These are phyloP conservation scores for Arabis alpina DNA, from an alignment of 345 rosid species.

Conservation along the genomic window DNA sequence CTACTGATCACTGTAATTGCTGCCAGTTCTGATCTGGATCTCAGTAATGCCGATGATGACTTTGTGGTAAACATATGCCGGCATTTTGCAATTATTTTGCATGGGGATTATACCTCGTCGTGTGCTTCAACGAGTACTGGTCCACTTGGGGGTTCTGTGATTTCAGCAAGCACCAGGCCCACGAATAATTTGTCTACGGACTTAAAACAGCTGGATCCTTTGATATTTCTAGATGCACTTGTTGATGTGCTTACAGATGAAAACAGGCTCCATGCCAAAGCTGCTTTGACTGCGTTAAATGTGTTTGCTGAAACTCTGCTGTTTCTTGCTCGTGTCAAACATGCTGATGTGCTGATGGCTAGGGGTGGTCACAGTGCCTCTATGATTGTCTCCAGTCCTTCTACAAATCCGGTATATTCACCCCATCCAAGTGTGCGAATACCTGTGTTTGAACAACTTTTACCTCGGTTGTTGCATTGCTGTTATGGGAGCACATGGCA, in stretches of 20 bases:
- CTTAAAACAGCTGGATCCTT: conserved; percentile 88
- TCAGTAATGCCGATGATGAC: conserved; percentile 72
- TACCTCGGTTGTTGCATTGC: conserved; percentile 95
- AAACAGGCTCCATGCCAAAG: conserved; percentile 85
- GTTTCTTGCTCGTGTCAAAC: conserved; percentile 87
- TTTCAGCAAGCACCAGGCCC: conserved; percentile 67
- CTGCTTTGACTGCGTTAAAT: conserved; percentile 82
- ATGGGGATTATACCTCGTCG: conserved; percentile 59
- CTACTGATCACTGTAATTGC: conserved; percentile 80
- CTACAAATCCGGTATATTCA: conserved; percentile 93
- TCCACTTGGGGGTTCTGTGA: conserved; percentile 53
- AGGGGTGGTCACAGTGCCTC: conserved; percentile 88
- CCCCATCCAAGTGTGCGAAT: conserved; percentile 86
- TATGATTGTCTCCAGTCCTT: conserved; percentile 97
- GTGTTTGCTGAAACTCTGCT: conserved; percentile 86
- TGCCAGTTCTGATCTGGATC: conserved; percentile 80
- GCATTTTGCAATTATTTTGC: conserved; percentile 94
- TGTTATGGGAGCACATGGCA: conserved; percentile 98
- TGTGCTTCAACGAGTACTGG: conserved; percentile 55
- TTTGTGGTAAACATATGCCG: conserved; percentile 79
- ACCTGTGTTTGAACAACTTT: conserved; percentile 96
- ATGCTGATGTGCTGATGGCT: conserved; percentile 75
- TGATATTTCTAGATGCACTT: conserved; percentile 86
- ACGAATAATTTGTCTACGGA: conserved; percentile 55
- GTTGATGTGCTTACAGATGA: conserved; percentile 94